phyloP scores from a whole-genome alignment of 2,329 filamentous ascomycete species.

The Aureobasidium sp. region DNA sequence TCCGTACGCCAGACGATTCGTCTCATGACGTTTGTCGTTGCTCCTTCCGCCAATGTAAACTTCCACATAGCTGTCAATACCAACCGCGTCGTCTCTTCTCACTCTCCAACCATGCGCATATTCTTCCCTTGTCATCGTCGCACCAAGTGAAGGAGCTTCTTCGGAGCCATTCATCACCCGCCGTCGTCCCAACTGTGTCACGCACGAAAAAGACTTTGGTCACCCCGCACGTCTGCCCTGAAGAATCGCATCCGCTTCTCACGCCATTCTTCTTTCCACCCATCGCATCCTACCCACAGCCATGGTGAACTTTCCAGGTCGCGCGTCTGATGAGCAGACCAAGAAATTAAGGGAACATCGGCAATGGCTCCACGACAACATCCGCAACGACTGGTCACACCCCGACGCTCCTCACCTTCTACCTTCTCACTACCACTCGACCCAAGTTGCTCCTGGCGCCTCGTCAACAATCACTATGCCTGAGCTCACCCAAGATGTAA shows the following conservation, averaged over 20 bases:
- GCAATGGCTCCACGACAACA: slow-evolving; percentile 33
- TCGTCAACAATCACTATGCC: not conserved
- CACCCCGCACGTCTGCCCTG: not conserved
- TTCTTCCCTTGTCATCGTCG: not conserved
- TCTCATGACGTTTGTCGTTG: slow-evolving; percentile 3
- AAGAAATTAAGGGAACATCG: slow-evolving; percentile 35
- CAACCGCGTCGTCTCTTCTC: not conserved
- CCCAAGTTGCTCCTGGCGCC: not conserved
- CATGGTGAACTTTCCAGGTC: slow-evolving; percentile 24
- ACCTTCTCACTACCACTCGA: not conserved
- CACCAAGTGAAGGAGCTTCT: not conserved
- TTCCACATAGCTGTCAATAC: not conserved
- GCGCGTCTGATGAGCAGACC: slow-evolving; percentile 25
- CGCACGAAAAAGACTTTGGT: not conserved
- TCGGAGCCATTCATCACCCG: not conserved
- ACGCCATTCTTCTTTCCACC: not conserved
- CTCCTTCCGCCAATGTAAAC: not conserved
- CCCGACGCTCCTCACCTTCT: slow-evolving; percentile 27
- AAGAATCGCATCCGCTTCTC: not conserved
- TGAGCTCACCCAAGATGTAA: not conserved
- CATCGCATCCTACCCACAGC: not conserved
- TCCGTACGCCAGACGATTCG: not conserved
- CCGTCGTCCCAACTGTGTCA: not conserved
- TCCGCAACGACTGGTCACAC: slow-evolving; percentile 40
- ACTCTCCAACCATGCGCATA: not conserved